A percentile compares a stretch with the other conserved stretches of the same genome.
These are phyloP conservation scores for Geotrichum aggregatum DNA, from an alignment of 1,139 yeast species.

Conservation along the genomic window DNA sequence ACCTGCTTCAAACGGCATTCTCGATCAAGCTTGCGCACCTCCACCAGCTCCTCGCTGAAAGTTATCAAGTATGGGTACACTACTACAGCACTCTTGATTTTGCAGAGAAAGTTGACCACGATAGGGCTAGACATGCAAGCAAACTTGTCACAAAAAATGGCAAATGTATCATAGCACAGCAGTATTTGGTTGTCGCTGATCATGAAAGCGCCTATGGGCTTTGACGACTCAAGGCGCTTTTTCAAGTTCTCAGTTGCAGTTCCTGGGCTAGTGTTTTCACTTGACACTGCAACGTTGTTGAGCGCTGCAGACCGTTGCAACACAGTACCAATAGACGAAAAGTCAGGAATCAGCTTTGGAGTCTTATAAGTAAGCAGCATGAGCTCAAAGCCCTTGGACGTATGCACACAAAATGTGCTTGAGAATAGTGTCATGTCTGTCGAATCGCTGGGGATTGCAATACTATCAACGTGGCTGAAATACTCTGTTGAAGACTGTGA, in stretches of 20 bases:
- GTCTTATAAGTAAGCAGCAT: conserved; percentile 57
- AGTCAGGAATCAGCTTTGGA: conserved; percentile 54
- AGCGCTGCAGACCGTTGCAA: conserved; percentile 26
- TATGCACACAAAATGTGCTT: conserved; percentile 55
- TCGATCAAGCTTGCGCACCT: conserved; percentile 52
- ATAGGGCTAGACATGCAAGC: conserved; percentile 60
- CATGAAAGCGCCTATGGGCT: conserved; percentile 63
- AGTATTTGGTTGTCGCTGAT: conserved; percentile 54
- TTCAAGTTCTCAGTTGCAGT: conserved; percentile 25
- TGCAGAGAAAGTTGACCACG: conserved; percentile 59
- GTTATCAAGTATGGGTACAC: conserved; percentile 57
- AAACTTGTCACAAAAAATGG: conserved; percentile 61
- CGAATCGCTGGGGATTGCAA: conserved; percentile 34
- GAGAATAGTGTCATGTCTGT: conserved; percentile 41
- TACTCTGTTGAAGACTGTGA: conserved; percentile 35
- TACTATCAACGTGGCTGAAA: conserved; percentile 39
- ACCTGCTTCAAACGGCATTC: conserved; percentile 61
- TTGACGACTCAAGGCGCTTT: conserved; percentile 31
- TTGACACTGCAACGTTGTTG: conserved; percentile 9
- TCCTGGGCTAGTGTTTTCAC: conserved; percentile 4
- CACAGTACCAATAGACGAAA: conserved; percentile 31
- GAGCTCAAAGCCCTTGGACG: conserved; percentile 65
- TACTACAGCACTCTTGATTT: conserved; percentile 55
- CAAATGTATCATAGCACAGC: conserved; percentile 69
- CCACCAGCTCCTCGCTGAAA: conserved; percentile 65